A percentile compares a stretch with the other conserved stretches of the same genome.
phyloP scores from a whole-genome alignment of 371 early-diverging fungal genomes.

The Catenaria anguillulae region DNA sequence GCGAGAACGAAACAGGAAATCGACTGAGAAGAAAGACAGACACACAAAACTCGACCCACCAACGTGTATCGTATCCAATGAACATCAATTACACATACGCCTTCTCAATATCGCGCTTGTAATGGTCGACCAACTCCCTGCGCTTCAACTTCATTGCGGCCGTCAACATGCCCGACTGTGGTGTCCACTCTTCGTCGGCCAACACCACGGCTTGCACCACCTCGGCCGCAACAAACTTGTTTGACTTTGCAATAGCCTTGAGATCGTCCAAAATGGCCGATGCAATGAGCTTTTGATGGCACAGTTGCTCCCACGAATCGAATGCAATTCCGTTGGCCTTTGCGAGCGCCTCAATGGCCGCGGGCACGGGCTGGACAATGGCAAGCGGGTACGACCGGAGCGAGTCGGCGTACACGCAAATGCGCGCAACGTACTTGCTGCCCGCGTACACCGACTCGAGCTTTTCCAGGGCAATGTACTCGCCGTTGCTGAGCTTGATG shows the following conservation, averaged over 20 bases:
- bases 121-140: constrained; percentile 46
- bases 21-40: too few species aligned
- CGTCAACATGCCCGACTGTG: constrained; percentile 53
- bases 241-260: constrained; percentile 18
- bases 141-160: constrained; percentile 89
- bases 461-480: constrained; percentile 85
- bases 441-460: constrained; percentile 85
- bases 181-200: constrained; percentile 69
- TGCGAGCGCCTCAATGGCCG: constrained; percentile 14
- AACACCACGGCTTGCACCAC: constrained; percentile 48
- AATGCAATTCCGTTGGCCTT: constrained; percentile 11
- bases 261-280: constrained; percentile 27
- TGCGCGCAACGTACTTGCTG: constrained; percentile 54
- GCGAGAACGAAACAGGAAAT: too few species aligned
- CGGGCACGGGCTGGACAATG: constrained; percentile 10
- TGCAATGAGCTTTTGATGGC: constrained; percentile 24
- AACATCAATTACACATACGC: constrained; percentile 37
- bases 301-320: constrained; percentile 22
- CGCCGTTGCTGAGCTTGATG: constrained; percentile 82
- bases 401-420: constrained; percentile 51
- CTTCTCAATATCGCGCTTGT: constrained; percentile 38
- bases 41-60: too few species aligned
- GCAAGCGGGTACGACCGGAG: constrained; percentile 10
- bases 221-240: constrained; percentile 57
- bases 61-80: too few species aligned